Conservation (phyloP, 768 basidiomycete species). For the Auricularia sp. region DNA sequence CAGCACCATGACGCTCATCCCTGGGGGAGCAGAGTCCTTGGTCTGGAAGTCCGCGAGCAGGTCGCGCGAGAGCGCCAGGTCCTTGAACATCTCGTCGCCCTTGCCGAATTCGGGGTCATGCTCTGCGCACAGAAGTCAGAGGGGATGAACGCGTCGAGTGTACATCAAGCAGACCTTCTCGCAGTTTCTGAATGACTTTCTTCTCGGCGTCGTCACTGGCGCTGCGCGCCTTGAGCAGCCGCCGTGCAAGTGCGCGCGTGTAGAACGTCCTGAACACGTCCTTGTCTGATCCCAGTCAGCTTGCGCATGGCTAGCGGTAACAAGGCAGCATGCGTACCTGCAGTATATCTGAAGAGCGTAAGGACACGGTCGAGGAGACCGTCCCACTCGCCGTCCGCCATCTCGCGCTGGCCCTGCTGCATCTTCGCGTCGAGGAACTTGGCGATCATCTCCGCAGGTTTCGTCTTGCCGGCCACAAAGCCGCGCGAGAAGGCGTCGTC, state of each 20-base stretch:
- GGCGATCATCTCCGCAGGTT: constrained; percentile 89
- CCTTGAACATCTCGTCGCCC: constrained; percentile 94
- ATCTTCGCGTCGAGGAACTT: constrained; percentile 81
- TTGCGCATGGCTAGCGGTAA: not conserved
- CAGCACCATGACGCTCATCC: constrained; percentile 67
- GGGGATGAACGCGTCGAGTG: too few relatives aligned
- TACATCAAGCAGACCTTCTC: constrained; percentile 44
- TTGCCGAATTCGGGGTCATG: constrained; percentile 94
- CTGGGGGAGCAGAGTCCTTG: constrained; percentile 23
- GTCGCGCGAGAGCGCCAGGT: constrained; percentile 69
- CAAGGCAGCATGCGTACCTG: constrained; percentile 23
- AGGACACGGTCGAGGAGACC: constrained; percentile 54
- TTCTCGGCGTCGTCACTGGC: constrained; percentile 84
- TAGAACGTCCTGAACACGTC: constrained; percentile 93
- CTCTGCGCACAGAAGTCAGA: constrained; percentile 32
- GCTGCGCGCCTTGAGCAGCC: constrained; percentile 71
- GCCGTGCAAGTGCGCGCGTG: constrained; percentile 77
- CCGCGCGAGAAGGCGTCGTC: constrained; percentile 59
- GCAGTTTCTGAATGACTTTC: constrained; percentile 73
- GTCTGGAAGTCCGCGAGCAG: constrained; percentile 54
- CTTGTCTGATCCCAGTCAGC: constrained; percentile 40
- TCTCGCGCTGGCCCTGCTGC: constrained; percentile 72
- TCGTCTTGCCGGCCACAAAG: constrained; percentile 66
- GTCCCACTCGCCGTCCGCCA: constrained; percentile 54
- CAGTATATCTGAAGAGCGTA: constrained; percentile 72